Evolutionary conservation across 2,329 filamentous ascomycete genomes (phyloP).

Genomic region (Ascomycota sp.): DNA sequence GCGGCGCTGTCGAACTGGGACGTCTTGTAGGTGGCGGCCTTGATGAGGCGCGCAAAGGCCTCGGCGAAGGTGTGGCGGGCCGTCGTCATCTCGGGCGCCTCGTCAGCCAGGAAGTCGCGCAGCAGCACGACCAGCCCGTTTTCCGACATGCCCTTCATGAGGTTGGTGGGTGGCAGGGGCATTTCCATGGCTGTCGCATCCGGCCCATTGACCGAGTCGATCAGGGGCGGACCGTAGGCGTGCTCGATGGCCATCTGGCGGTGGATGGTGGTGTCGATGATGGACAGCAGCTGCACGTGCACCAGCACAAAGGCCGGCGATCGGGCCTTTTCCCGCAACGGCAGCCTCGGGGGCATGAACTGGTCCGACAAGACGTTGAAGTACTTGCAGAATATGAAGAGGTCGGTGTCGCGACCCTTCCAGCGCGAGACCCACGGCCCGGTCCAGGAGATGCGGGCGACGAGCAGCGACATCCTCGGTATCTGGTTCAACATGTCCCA

Average conservation of each 20-base stretch:
- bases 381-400: conserved; percentile 82
- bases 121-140: conserved; percentile 68
- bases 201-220: conserved; percentile 26
- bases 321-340: conserved; percentile 34
- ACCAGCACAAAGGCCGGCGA: conserved; percentile 63
- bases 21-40: conserved; percentile 52
- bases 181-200: conserved; percentile 48
- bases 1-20: conserved; percentile 66
- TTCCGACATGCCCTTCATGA: conserved; percentile 67
- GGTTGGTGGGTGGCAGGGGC: conserved; percentile 44
- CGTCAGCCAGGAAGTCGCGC: conserved; percentile 50
- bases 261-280: conserved; percentile 69
- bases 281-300: conserved; percentile 60
- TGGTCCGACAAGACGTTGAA: conserved; percentile 64
- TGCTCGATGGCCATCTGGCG: conserved; percentile 39
- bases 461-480: conserved; percentile 42
- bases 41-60: conserved; percentile 53
- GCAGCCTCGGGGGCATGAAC: conserved; percentile 37
- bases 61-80: conserved; percentile 54
- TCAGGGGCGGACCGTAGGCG: conserved; percentile 18
- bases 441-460: conserved; percentile 61
- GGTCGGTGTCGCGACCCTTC: conserved; percentile 70
- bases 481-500: conserved; percentile 42
- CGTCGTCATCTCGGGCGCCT: conserved; percentile 14
- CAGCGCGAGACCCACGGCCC: conserved; percentile 71